Evolutionary conservation across 495 filamentous ascomycete species (phyloP), one percentile per base, ranked within the genome.

Genomic region (Tuber brumale): DNA sequence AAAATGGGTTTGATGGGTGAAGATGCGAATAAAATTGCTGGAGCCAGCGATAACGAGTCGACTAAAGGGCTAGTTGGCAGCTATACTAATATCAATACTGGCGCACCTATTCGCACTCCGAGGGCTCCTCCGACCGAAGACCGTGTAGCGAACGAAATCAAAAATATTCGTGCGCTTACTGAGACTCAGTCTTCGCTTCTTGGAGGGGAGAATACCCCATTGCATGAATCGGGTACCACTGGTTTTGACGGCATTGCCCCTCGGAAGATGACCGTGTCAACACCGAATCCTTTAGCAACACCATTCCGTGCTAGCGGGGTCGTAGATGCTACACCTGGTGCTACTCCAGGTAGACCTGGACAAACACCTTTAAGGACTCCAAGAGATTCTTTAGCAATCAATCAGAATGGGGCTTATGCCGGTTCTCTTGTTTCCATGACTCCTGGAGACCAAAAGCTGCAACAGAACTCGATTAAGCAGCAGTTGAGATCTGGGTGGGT

Each of bases 1-100:
- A 99, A 99, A 85, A 96, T 97, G 94, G 96, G 95, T 42, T 92
- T 97, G 91, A 89, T 93, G 71, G 95, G 94, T 48, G 94, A 97
- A 79, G 91, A 91, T 76, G 95, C 94, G n/a, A 93, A 90, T 81
- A 86, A 87, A 71, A 83, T 92, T 82, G 92, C 92, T 37, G 89
- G 89, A 18, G 90, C 90, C 70, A 92, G 93, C 82, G 94, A 97
- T 76, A 94, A 93, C 72, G 91, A 93, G 76, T 92, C 91, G 74
- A 95, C 95, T 4, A 90, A 91, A 79, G 95, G 94, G 10, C 86
- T 98, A 12, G 87, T 97, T 43, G 93, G 92, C 72, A 93, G 93
- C 76, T 97, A 97, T 83, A 89, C 90, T 66, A 88, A 87, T 27
- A 90, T 97, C 73, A 91, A 94, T 77, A 91, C 91, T 75, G 90